A percentile compares a stretch with the other conserved stretches of the same genome.
Evolutionary conservation across 2,329 filamentous ascomycete species (phyloP).

Genomic region (Rhexocercosporidium sp.): DNA sequence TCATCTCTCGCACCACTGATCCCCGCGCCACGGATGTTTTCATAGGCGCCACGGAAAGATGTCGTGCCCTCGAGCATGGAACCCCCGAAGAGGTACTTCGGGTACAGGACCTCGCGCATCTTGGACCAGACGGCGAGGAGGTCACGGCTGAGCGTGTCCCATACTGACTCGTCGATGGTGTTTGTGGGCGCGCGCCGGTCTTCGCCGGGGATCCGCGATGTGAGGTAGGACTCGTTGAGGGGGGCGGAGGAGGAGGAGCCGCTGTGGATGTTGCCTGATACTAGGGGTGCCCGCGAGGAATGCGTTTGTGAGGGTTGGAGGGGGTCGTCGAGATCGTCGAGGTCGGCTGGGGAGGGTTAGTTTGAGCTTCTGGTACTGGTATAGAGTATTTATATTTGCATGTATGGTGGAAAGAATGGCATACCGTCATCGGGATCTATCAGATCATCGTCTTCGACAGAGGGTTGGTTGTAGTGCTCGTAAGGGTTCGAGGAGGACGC

Average conservation of each 20-base stretch:
- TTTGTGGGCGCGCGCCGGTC: slow-evolving; percentile 88
- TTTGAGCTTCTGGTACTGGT: slow-evolving; percentile 1
- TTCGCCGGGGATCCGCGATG: slow-evolving; percentile 88
- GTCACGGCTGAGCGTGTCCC: slow-evolving; percentile 95
- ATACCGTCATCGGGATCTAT: slow-evolving; percentile 82
- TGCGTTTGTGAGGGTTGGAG: slow-evolving; percentile 74
- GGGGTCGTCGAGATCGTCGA: slow-evolving; percentile 88
- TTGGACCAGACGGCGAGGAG: slow-evolving; percentile 95
- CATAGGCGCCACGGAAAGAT: slow-evolving; percentile 64
- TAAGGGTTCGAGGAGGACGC: slow-evolving; percentile 50
- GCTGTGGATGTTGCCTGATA: slow-evolving; percentile 76
- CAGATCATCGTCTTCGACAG: slow-evolving; percentile 69
- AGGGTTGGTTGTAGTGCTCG: slow-evolving; percentile 66
- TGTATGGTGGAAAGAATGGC: slow-evolving; percentile 30
- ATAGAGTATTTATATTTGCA: slow-evolving; percentile 3
- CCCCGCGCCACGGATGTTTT: slow-evolving; percentile 63
- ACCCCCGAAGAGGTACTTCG: slow-evolving; percentile 84
- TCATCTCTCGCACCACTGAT: slow-evolving; percentile 66
- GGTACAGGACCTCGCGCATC: slow-evolving; percentile 96
- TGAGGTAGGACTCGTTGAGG: slow-evolving; percentile 81
- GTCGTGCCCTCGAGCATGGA: slow-evolving; percentile 65
- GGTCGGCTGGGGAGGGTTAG: slow-evolving; percentile 33
- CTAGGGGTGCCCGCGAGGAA: slow-evolving; percentile 76
- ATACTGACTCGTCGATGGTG: slow-evolving; percentile 96
- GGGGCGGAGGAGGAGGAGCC: slow-evolving; percentile 55